These are phyloP conservation scores for Allodekkera sacchari DNA, from an alignment of 805 yeast species.

Conservation along the genomic window DNA sequence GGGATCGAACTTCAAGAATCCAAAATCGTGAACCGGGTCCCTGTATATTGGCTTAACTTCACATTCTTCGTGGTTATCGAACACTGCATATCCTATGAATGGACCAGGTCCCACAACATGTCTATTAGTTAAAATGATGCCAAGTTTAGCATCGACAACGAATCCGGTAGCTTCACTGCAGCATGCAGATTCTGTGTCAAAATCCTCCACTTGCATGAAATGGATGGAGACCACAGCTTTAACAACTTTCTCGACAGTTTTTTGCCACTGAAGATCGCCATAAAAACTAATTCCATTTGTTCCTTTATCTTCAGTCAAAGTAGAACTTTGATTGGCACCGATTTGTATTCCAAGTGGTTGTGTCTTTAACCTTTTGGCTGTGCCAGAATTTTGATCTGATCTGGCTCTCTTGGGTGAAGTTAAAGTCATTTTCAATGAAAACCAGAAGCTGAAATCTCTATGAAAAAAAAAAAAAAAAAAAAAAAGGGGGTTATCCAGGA, in stretches of 20 bases:
- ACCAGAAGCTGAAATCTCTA: too few relatives aligned
- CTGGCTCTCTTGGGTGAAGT: too few relatives aligned
- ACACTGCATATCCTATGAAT: slow-evolving; percentile 82
- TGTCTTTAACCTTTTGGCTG: too few relatives aligned
- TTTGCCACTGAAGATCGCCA: slow-evolving; percentile 55
- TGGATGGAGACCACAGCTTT: slow-evolving; percentile 83
- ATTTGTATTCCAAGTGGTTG: too few relatives aligned
- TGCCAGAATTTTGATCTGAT: too few relatives aligned
- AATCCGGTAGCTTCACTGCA: slow-evolving; percentile 94
- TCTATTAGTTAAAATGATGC: slow-evolving; percentile 83
- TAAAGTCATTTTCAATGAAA: too few relatives aligned
- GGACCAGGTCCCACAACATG: slow-evolving; percentile 97
- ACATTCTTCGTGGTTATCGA: slow-evolving; percentile 91
- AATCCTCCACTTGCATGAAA: slow-evolving; percentile 77
- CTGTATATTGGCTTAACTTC: slow-evolving; percentile 79
- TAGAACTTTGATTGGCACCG: too few relatives aligned
- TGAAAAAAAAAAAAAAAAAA: too few relatives aligned
- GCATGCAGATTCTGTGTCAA: slow-evolving; percentile 76
- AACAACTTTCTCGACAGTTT: slow-evolving; percentile 73
- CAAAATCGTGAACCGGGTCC: slow-evolving; percentile 95
- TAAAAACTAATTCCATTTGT: too few relatives aligned
- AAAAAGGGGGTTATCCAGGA: too few relatives aligned
- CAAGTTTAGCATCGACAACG: slow-evolving; percentile 75
- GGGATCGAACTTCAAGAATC: slow-evolving; percentile 77
- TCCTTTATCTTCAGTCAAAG: too few relatives aligned